A percentile compares a stretch with the other conserved stretches of the same genome.
phyloP scores from a whole-genome alignment of 371 early-diverging fungal species.

The Rhizopus microsporus region DNA sequence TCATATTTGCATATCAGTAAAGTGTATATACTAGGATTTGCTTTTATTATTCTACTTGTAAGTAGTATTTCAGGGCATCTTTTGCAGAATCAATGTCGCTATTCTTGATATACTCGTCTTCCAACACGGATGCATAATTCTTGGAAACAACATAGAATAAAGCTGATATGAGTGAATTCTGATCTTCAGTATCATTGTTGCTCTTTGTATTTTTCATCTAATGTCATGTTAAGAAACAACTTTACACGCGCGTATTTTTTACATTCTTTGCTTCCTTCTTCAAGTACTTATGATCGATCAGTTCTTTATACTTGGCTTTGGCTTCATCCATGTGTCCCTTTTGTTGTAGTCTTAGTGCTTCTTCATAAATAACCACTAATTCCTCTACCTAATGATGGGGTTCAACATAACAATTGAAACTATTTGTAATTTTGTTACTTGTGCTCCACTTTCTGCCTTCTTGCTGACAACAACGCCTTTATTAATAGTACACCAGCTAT shows the following conservation, averaged over 20 bases:
- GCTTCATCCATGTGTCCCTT: constrained; percentile 46
- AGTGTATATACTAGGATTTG: not conserved
- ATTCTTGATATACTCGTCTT: constrained; percentile 35
- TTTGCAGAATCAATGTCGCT: constrained; percentile 22
- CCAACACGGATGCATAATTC: constrained; percentile 61
- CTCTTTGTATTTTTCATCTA: constrained; percentile 12
- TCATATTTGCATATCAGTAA: not conserved
- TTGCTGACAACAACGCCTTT: constrained; percentile 24
- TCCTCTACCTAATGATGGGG: constrained; percentile 45
- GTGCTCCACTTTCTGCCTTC: constrained; percentile 34
- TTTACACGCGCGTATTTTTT: constrained; percentile 8
- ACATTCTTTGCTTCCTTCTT: constrained; percentile 39
- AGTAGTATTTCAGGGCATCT: constrained; percentile 50
- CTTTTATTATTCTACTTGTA: constrained; percentile 43
- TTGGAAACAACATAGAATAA: constrained; percentile 61
- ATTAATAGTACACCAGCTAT: constrained; percentile 38
- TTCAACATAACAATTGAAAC: not conserved
- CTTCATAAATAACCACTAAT: constrained; percentile 49
- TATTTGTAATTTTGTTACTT: constrained; percentile 21
- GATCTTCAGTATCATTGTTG: constrained; percentile 5
- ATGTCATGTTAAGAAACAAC: not conserved
- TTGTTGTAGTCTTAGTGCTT: constrained; percentile 52
- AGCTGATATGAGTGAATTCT: constrained; percentile 23
- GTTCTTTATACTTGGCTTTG: constrained; percentile 41
- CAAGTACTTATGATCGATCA: constrained; percentile 47